These are phyloP conservation scores for Trichoderma sp. DNA, from an alignment of 2,329 filamentous ascomycete species.

Conservation along the genomic window DNA sequence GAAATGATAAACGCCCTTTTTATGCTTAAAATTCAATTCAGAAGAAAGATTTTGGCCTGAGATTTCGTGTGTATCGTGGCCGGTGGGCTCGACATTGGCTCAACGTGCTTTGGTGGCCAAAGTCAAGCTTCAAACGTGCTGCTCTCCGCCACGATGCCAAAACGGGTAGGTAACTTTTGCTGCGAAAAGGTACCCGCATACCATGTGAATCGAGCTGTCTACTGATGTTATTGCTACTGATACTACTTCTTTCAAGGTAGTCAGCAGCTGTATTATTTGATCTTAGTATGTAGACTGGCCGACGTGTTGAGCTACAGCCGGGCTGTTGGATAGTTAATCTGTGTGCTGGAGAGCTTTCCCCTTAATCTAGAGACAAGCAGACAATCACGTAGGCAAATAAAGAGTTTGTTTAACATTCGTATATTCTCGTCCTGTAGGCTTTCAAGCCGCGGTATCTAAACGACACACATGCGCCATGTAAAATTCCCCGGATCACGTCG, in stretches of 20 bases:
- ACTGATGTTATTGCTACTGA: too few species aligned
- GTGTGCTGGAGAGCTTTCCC: too few species aligned
- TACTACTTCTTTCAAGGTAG: too few species aligned
- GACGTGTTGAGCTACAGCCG: too few species aligned
- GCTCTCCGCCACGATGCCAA: background rate
- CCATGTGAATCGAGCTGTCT: too few species aligned
- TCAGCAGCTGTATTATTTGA: too few species aligned
- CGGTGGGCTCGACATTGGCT: background rate
- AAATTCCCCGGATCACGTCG: constrained; percentile 39
- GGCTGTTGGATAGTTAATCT: too few species aligned
- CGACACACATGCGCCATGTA: constrained; percentile 39
- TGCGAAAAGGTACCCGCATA: background rate
- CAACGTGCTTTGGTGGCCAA: background rate
- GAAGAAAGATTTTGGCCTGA: background rate
- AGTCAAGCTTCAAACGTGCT: background rate
- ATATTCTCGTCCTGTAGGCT: constrained; percentile 45
- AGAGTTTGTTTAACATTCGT: constrained; percentile 40
- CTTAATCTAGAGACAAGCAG: background rate
- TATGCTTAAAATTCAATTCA: background rate
- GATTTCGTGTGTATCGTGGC: background rate
- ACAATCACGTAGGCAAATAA: background rate
- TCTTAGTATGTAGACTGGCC: too few species aligned
- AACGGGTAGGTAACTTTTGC: background rate
- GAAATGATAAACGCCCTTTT: background rate
- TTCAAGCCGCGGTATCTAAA: constrained; percentile 40